Evolutionary conservation across 768 basidiomycete genomes (phyloP).

Genomic region (Russula sp.): DNA sequence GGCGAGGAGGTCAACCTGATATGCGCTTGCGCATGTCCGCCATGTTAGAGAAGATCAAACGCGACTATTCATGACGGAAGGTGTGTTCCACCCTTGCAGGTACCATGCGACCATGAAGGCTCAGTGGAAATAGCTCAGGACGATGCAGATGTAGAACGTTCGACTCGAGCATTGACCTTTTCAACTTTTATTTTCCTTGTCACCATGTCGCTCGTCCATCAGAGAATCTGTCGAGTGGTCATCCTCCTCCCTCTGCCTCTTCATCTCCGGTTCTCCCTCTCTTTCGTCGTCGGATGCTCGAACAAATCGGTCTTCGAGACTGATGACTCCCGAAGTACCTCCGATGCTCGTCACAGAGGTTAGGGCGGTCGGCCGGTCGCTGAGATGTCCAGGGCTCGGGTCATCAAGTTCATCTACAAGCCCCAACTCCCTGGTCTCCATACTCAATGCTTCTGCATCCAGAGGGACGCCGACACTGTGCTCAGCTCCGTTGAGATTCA

Average conservation of each 20-base stretch:
- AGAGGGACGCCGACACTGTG: constrained; percentile 26
- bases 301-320: constrained; percentile 57
- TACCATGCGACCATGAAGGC: neutral
- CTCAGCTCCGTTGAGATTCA: constrained; percentile 41
- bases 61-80: constrained; percentile 36
- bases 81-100: neutral
- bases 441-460: constrained; percentile 29
- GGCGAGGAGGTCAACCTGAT: constrained; percentile 50
- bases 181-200: constrained; percentile 47
- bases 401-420: constrained; percentile 84
- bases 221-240: constrained; percentile 13
- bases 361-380: constrained; percentile 68
- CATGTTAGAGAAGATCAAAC: constrained; percentile 81
- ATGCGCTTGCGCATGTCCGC: constrained; percentile 87
- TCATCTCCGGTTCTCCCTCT: constrained; percentile 13
- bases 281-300: constrained; percentile 31
- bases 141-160: neutral
- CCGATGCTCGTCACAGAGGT: constrained; percentile 48
- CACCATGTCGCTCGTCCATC: constrained; percentile 34
- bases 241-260: constrained; percentile 19
- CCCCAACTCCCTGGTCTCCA: constrained; percentile 49
- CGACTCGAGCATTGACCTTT: constrained; percentile 2
- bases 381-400: constrained; percentile 77
- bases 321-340: constrained; percentile 42
- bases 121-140: neutral